Evolutionary conservation across 306 rosid genomes (phyloP).

Genomic region (Hippophae tibetana): DNA sequence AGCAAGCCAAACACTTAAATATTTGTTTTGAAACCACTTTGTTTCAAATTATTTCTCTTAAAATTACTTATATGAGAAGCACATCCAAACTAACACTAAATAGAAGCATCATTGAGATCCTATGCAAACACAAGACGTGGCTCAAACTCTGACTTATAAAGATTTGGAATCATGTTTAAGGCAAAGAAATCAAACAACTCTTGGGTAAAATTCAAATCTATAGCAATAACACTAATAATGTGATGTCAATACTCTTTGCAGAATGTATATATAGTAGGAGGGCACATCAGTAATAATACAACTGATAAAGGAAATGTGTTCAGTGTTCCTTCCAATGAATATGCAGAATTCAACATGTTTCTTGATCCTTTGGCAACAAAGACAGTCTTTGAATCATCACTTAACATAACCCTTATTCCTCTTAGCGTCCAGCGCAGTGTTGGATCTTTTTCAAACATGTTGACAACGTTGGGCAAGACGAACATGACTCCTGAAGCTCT

Average conservation of each 20-base stretch:
- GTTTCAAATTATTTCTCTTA: too few relatives aligned
- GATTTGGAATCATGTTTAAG: too few relatives aligned
- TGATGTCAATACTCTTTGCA: constrained; percentile 22
- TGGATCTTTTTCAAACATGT: constrained; percentile 34
- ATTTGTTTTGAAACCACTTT: too few relatives aligned
- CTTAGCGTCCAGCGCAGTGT: constrained; percentile 47
- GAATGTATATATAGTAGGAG: constrained; percentile 77
- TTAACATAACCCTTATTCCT: constrained; percentile 66
- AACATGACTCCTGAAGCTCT: constrained; percentile 51
- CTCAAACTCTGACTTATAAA: too few relatives aligned
- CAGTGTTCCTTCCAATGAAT: constrained; percentile 52
- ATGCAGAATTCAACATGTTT: constrained; percentile 86
- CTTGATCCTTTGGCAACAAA: constrained; percentile 83
- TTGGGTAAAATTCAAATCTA: not conserved
- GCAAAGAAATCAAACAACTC: not conserved
- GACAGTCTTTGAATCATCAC: constrained; percentile 43
- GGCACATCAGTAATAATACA: constrained; percentile 39
- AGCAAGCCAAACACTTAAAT: too few relatives aligned
- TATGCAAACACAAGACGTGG: too few relatives aligned
- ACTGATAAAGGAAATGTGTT: constrained; percentile 67
- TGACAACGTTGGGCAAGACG: constrained; percentile 16
- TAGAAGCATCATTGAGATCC: too few relatives aligned
- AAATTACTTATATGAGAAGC: too few relatives aligned
- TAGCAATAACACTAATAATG: not conserved
- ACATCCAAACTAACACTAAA: too few relatives aligned